Conservation (phyloP, 2,329 filamentous ascomycete genomes). For the Fusarium sp. region DNA sequence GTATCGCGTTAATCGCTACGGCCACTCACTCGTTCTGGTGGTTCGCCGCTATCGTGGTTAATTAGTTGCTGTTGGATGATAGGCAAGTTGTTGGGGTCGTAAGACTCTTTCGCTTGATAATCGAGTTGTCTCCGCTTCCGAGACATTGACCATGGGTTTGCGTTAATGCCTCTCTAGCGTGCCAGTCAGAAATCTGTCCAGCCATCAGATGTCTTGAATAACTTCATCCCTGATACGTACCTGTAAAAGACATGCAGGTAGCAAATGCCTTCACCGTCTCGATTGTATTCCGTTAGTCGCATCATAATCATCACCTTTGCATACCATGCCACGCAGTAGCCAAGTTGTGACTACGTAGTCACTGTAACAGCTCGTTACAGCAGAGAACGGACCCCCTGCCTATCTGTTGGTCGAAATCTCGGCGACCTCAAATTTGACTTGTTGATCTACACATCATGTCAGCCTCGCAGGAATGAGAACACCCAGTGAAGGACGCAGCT, state of each 20-base stretch:
- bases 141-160: slow-evolving; percentile 20
- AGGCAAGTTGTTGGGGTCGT: slow-evolving; percentile 14
- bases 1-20: slow-evolving; percentile 34
- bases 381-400: slow-evolving; percentile 21
- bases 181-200: background rate
- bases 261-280: slow-evolving; percentile 31
- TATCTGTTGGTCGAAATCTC: slow-evolving; percentile 35
- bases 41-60: slow-evolving; percentile 25
- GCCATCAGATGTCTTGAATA: slow-evolving; percentile 4
- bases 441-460: slow-evolving; percentile 33
- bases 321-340: slow-evolving; percentile 26
- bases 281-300: slow-evolving; percentile 12
- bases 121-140: slow-evolving; percentile 6
- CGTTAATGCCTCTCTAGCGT: slow-evolving; percentile 25
- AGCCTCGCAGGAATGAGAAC: slow-evolving; percentile 36
- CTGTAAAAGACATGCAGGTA: background rate
- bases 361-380: slow-evolving; percentile 9
- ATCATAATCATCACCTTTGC: slow-evolving; percentile 29
- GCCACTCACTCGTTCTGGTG: slow-evolving; percentile 11
- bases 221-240: slow-evolving; percentile 18
- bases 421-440: slow-evolving; percentile 27
- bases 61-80: slow-evolving; percentile 32
- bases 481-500: slow-evolving; percentile 9
- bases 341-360: slow-evolving; percentile 26
- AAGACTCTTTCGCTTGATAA: slow-evolving; percentile 15